These are phyloP conservation scores for Fistulinella prunicolor DNA, from an alignment of 768 basidiomycete genomes.

Conservation along the genomic window DNA sequence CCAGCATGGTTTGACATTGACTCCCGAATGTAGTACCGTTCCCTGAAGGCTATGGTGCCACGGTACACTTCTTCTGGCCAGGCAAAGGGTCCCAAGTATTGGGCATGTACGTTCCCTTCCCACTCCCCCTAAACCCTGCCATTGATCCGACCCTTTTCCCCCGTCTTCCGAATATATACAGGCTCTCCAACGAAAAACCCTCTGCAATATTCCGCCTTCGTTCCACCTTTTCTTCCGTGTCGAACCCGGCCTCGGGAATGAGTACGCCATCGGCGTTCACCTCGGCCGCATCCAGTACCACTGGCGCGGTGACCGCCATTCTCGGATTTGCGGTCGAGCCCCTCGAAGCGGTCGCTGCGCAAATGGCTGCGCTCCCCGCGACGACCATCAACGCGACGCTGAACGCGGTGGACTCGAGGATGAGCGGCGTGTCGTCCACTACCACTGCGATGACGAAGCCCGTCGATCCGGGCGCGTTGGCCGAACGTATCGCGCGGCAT, in stretches of 20 bases:
- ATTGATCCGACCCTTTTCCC: too few species aligned
- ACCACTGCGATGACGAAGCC: conserved; percentile 6
- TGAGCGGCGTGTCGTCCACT: conserved; percentile 13
- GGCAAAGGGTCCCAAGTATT: conserved; percentile 83
- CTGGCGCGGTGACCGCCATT: conserved; percentile 60
- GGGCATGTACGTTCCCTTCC: conserved; percentile 65
- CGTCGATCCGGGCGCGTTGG: conserved; percentile 16
- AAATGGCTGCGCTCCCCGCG: conserved; percentile 48
- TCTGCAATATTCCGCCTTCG: conserved; percentile 85
- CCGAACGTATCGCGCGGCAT: conserved; percentile 50
- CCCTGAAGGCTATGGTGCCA: conserved; percentile 79
- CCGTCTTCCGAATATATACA: too few species aligned
- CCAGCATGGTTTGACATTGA: neutral
- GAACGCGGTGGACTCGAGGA: neutral
- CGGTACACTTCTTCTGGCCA: conserved; percentile 85
- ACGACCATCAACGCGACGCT: conserved; percentile 25
- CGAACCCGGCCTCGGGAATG: conserved; percentile 31
- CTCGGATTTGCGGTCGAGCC: conserved; percentile 84
- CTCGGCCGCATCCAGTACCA: conserved; percentile 26
- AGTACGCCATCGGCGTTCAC: conserved; percentile 33
- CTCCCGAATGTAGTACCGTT: conserved; percentile 54
- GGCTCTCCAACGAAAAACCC: conserved; percentile 88
- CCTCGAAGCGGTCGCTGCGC: conserved; percentile 53
- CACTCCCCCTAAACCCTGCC: neutral
- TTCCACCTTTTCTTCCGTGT: conserved; percentile 49